These are phyloP conservation scores for Hymenoscyphus albidus DNA, from an alignment of 2,329 filamentous ascomycete genomes.

Conservation along the genomic window DNA sequence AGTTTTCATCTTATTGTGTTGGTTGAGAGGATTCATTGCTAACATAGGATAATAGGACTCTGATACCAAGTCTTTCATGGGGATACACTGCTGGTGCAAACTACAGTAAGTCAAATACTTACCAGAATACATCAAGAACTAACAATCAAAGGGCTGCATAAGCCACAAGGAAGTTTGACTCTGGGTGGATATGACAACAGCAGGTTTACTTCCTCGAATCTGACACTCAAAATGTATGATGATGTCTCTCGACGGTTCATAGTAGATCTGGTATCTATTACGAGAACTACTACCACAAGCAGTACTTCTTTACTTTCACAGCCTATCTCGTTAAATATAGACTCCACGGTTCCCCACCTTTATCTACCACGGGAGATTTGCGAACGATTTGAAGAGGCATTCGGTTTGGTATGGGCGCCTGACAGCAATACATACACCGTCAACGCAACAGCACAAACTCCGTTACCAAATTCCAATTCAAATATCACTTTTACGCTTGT, in stretches of 20 bases:
- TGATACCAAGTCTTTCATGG: slow-evolving; percentile 40
- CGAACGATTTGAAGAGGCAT: slow-evolving; percentile 36
- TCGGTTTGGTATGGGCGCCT: slow-evolving; percentile 37
- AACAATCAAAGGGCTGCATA: slow-evolving; percentile 18
- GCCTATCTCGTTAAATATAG: neutral
- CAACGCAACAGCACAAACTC: slow-evolving; percentile 28
- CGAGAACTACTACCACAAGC: neutral
- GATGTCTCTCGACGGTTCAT: slow-evolving; percentile 26
- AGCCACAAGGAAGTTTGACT: slow-evolving; percentile 38
- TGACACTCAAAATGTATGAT: slow-evolving; percentile 36
- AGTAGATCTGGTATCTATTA: slow-evolving; percentile 2
- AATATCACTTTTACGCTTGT: neutral
- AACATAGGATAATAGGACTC: slow-evolving; percentile 1
- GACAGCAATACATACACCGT: slow-evolving; percentile 37
- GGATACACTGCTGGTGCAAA: slow-evolving; percentile 40
- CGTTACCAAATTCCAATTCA: slow-evolving; percentile 19
- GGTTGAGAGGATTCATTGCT: neutral
- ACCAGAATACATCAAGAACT: neutral
- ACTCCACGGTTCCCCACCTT: slow-evolving; percentile 35
- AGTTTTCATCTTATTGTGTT: too few species aligned
- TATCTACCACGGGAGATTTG: slow-evolving; percentile 39
- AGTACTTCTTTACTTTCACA: neutral
- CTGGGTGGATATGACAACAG: slow-evolving; percentile 41
- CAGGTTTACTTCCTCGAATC: slow-evolving; percentile 36
- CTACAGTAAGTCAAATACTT: slow-evolving; percentile 33